A percentile compares a stretch with the other conserved stretches of the same genome.
Conservation (phyloP, 352 stramenopile genomes). For the Globisporangium emineosum region DNA sequence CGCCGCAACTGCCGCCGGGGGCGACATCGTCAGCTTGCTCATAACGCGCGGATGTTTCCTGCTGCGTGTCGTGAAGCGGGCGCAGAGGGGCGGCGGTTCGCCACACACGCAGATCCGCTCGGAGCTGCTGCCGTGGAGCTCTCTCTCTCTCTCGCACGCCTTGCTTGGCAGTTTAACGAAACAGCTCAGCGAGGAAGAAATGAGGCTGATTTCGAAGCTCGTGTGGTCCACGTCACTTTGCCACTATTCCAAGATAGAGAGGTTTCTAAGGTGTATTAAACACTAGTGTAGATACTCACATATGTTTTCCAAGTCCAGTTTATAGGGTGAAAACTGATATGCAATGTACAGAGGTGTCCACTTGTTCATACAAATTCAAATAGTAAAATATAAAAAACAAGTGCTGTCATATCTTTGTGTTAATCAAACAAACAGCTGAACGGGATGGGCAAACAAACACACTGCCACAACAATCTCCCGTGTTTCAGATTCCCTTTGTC, state of each 20-base stretch:
- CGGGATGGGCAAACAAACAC: not conserved
- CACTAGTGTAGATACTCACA: not conserved
- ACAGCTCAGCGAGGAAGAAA: not conserved
- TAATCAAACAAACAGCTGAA: not conserved
- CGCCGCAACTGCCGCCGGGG: not conserved
- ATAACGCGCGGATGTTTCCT: not conserved
- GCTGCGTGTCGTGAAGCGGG: not conserved
- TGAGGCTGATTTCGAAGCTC: conserved; percentile 1
- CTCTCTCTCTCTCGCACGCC: too few species aligned
- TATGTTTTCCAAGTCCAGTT: not conserved
- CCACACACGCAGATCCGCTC: not conserved
- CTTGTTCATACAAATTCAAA: not conserved
- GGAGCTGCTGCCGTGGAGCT: not conserved
- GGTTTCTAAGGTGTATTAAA: not conserved
- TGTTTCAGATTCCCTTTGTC: conserved; percentile 12
- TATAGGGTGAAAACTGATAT: not conserved
- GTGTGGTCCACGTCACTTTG: not conserved
- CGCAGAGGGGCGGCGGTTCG: not conserved
- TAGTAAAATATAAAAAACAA: not conserved
- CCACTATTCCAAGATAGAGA: too few species aligned
- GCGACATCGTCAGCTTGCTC: conserved; percentile 7
- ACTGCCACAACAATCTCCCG: not conserved
- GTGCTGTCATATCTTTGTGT: not conserved
- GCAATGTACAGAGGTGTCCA: not conserved
- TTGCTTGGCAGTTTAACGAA: not conserved